A percentile compares a stretch with the other conserved stretches of the same genome.
Conservation (phyloP, 306 rosid species). For the Cucurbita maxima region DNA sequence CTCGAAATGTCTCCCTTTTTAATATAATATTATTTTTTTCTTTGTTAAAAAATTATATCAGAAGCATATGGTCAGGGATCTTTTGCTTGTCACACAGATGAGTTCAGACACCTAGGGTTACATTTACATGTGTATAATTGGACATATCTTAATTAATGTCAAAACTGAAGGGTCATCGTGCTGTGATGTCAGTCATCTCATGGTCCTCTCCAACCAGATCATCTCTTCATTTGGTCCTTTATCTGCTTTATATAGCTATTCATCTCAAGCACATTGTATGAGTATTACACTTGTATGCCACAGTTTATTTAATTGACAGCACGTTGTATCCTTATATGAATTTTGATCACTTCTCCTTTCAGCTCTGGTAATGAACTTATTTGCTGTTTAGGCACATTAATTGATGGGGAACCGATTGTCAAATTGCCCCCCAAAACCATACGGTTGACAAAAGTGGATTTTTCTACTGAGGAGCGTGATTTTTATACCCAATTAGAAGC, state of each 20-base stretch:
- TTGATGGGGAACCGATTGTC: slow-evolving; percentile 84
- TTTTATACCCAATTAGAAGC: slow-evolving; percentile 87
- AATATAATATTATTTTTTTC: not conserved
- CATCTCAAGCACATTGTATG: not conserved
- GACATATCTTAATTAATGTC: not conserved
- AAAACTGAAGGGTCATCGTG: not conserved
- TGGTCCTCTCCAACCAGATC: not conserved
- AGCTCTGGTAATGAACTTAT: not conserved
- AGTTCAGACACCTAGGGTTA: not conserved
- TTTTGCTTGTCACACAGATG: not conserved
- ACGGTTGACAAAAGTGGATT: slow-evolving; percentile 52
- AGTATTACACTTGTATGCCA: not conserved
- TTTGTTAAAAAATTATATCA: not conserved
- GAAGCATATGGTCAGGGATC: not conserved
- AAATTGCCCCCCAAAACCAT: slow-evolving; percentile 72
- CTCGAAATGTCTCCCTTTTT: not conserved
- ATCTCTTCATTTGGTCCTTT: not conserved
- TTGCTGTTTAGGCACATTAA: slow-evolving; percentile 54
- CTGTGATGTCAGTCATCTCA: not conserved
- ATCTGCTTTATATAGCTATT: not conserved
- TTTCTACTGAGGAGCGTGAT: slow-evolving; percentile 78
- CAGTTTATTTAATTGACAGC: not conserved
- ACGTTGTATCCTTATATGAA: not conserved
- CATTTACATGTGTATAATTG: not conserved
- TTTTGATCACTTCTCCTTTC: not conserved